Base-by-base conservation (phyloP, 768 basidiomycete species). In the Boletus subparvulus region DNA sequence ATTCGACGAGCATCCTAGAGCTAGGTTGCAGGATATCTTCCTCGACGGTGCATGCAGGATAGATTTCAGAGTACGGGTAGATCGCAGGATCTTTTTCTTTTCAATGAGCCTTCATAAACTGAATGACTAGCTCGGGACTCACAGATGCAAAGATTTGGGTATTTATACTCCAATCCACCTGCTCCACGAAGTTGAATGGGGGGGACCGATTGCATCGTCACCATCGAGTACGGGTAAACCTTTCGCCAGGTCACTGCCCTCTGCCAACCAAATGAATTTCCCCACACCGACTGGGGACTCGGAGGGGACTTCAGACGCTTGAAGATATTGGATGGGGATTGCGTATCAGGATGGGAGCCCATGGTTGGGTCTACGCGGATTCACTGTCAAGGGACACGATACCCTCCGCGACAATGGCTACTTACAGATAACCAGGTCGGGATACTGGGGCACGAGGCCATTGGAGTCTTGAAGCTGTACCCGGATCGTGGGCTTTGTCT, bases 21-120 rank as follows among this genome's bases (percentile, higher is more conserved):
- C 56, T 47, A 21, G 52, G 46, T 19, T 46, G 47, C 26, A 40
- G 39, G 11, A 40, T 19, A 42, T 51, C 50, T 19, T 58, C 58
- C 37, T 53, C 39, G 17, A 39, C 11, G n/a, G 5, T 30, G 24
- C 52, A 51, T 30, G 66, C 21, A 35, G 79, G 80, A 60, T 80
- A 80, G 7, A 80, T 65, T 35, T 74, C 71, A 40, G 76, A 63
- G 60, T 69, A 56, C 14, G 81, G 79, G 59, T 81, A 81, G 10
- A 61, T 61, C 21, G 69, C 55, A 19, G 69, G 74, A 61, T 80
- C 79, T 79, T 52, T 6, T 3, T 13, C 2, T 21, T 21, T 21
- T 21, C 32, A 21, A 40, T 67, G 44, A 65, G 61, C 24, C 36
- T 39, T 42, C 32, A 1, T 35, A 26, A 13, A 33, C 17, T 6